Conservation (phyloP, 768 basidiomycete species). For the Lentinula boryana region DNA sequence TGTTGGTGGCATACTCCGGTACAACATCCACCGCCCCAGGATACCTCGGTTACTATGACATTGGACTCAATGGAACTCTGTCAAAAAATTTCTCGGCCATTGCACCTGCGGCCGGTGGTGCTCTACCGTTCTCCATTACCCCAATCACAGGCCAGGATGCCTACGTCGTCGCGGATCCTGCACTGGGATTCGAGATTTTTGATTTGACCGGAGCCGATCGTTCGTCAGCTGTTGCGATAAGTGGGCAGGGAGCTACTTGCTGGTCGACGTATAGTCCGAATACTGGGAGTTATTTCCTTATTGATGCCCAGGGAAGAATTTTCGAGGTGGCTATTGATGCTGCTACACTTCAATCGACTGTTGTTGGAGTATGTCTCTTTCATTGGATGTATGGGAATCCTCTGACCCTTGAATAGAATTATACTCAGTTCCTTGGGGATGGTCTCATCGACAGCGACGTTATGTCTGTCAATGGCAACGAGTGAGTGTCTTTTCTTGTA, state of each 20-base stretch:
- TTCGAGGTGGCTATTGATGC: slow-evolving; percentile 41
- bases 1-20: slow-evolving; percentile 44
- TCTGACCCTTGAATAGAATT: slow-evolving; percentile 24
- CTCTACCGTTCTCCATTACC: slow-evolving; percentile 43
- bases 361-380: slow-evolving; percentile 30
- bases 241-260: slow-evolving; percentile 34
- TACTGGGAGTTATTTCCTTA: slow-evolving; percentile 39
- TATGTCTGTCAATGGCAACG: slow-evolving; percentile 27
- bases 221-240: slow-evolving; percentile 24
- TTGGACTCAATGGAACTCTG: slow-evolving; percentile 33
- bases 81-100: slow-evolving; percentile 32
- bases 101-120: slow-evolving; percentile 30
- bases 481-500: slow-evolving; percentile 19
- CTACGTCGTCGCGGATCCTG: slow-evolving; percentile 32
- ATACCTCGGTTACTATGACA: slow-evolving; percentile 46
- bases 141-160: slow-evolving; percentile 32
- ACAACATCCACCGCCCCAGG: slow-evolving; percentile 34
- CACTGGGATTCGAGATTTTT: slow-evolving; percentile 32
- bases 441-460: slow-evolving; percentile 36
- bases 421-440: slow-evolving; percentile 25
- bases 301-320: slow-evolving; percentile 30
- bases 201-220: slow-evolving; percentile 19
- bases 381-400: neutral
- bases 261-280: slow-evolving; percentile 34
- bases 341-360: slow-evolving; percentile 32